phyloP scores from a whole-genome alignment of 1,284 basidiomycete genomes.

The Pseudozyma tsukubaensis region DNA sequence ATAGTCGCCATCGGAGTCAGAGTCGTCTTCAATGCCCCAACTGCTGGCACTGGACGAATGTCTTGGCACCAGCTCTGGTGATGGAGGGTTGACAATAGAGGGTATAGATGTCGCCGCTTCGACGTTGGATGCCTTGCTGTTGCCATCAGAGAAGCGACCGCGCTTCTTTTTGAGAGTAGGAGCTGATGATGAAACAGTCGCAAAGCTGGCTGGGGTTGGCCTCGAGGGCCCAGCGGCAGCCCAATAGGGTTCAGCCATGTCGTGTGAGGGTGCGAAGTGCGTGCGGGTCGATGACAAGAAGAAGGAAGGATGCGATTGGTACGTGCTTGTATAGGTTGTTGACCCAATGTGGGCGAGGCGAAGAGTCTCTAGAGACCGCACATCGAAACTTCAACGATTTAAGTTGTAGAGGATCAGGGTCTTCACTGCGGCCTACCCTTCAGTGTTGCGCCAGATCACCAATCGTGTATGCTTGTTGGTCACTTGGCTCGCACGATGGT shows the following conservation, averaged over 20 bases:
- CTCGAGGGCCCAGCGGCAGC: conserved; percentile 35
- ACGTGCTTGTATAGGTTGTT: not conserved
- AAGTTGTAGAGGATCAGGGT: no score
- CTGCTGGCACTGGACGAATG: conserved; percentile 46
- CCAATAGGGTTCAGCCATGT: conserved; percentile 28
- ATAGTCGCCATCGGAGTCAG: conserved; percentile 50
- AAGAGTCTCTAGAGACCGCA: no score
- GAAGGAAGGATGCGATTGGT: no score
- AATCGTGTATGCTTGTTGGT: no score
- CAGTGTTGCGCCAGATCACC: no score
- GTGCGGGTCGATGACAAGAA: no score
- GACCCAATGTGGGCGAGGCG: not conserved
- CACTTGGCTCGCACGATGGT: no score
- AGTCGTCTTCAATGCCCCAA: conserved; percentile 48
- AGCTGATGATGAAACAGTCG: conserved; percentile 10
- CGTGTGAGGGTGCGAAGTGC: not conserved
- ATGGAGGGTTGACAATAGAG: conserved; percentile 39
- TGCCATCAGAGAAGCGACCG: conserved; percentile 28
- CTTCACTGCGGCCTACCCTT: no score
- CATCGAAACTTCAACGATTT: no score
- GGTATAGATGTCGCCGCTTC: conserved; percentile 19
- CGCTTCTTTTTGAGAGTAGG: conserved; percentile 31
- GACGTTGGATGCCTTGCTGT: not conserved
- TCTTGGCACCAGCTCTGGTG: conserved; percentile 38
- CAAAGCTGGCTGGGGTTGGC: conserved; percentile 30